These are phyloP conservation scores for Gryganskiella cystojenkinii DNA, from an alignment of 192 early-diverging fungal species.

Conservation along the genomic window DNA sequence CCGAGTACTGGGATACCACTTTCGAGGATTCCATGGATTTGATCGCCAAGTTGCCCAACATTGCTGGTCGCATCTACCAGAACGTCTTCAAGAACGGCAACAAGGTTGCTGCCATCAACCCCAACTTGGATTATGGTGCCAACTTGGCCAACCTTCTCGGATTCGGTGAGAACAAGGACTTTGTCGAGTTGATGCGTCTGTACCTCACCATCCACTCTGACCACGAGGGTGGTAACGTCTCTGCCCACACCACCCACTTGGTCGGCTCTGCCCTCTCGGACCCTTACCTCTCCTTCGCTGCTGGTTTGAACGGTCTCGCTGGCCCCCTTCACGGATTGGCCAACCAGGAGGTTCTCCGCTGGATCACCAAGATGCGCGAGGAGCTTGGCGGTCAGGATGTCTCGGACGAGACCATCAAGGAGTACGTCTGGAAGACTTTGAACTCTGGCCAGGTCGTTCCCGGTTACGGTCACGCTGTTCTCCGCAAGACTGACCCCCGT, in stretches of 20 bases:
- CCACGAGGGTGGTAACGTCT: constrained; percentile 99
- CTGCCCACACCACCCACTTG: constrained; percentile 91
- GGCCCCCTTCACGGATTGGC: constrained; percentile 99
- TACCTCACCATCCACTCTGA: constrained; percentile 99
- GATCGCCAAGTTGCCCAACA: constrained; percentile 94
- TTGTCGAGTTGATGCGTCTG: constrained; percentile 96
- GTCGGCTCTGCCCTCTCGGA: constrained; percentile 69
- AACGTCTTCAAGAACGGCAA: constrained; percentile 98
- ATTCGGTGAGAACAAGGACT: constrained; percentile 84
- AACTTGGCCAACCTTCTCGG: constrained; percentile 96
- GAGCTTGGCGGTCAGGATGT: constrained; percentile 84
- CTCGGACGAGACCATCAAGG: constrained; percentile 94
- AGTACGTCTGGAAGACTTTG: constrained; percentile 96
- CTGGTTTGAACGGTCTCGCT: constrained; percentile 96
- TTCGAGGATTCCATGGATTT: constrained; percentile 97
- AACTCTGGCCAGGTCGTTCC: constrained; percentile 97
- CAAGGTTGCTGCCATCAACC: constrained; percentile 86
- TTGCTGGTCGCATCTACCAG: constrained; percentile 97
- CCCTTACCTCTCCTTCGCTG: constrained; percentile 97
- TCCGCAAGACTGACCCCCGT: constrained; percentile 93
- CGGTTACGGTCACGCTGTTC: constrained; percentile 98
- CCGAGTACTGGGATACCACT: constrained; percentile 94
- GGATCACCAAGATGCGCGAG: constrained; percentile 94
- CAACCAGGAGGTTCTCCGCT: constrained; percentile 99
- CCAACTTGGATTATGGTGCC: constrained; percentile 89